Conservation (phyloP, 371 early-diverging fungal genomes). For the Mortierella sp. region DNA sequence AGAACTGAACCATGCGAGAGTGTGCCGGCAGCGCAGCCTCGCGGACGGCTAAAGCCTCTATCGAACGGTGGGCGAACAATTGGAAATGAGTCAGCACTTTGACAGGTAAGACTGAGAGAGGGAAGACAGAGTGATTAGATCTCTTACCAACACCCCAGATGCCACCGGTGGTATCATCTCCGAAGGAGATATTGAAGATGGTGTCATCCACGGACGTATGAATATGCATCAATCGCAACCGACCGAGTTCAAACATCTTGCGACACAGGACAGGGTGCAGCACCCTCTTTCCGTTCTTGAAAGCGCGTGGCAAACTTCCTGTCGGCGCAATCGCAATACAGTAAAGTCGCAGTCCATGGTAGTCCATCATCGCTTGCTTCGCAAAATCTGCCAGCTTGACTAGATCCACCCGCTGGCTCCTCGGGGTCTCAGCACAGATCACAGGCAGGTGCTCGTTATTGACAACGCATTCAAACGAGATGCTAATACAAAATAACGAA, state of each 20-base stretch:
- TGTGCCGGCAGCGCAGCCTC: constrained; percentile 44
- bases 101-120: neutral
- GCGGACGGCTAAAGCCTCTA: constrained; percentile 52
- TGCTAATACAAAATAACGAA: too few relatives aligned
- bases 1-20: constrained; percentile 71
- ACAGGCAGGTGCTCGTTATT: constrained; percentile 80
- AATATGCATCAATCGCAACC: constrained; percentile 59
- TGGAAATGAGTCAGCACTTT: too few relatives aligned
- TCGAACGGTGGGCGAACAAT: neutral
- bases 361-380: constrained; percentile 58
- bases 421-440: constrained; percentile 72
- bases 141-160: constrained; percentile 62
- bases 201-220: constrained; percentile 67
- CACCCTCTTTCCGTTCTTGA: constrained; percentile 75
- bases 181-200: constrained; percentile 61
- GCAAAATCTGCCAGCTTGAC: constrained; percentile 64
- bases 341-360: constrained; percentile 75
- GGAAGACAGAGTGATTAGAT: neutral
- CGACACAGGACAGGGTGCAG: constrained; percentile 75
- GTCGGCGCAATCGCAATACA: constrained; percentile 65
- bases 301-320: constrained; percentile 74
- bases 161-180: constrained; percentile 56
- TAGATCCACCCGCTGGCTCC: constrained; percentile 60
- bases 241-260: constrained; percentile 72
- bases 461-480: constrained; percentile 71